Evolutionary conservation across 768 basidiomycete genomes (phyloP).

Genomic region (Trametes cinnabarina): DNA sequence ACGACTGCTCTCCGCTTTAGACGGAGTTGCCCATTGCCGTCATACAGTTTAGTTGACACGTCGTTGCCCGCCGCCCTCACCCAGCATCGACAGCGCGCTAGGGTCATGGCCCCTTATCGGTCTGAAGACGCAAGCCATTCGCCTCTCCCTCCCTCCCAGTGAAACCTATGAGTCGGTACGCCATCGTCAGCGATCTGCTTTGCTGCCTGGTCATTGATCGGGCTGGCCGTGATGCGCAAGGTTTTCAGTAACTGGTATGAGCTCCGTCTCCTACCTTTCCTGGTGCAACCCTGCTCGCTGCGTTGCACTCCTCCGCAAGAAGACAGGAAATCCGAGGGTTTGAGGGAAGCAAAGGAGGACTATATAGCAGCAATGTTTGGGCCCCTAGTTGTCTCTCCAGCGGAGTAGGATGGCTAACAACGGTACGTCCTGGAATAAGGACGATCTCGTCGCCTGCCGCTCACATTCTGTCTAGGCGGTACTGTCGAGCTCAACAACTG

Average conservation of each 20-base stretch:
- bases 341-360: conserved; percentile 5
- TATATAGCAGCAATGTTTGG: conserved; percentile 14
- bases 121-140: not conserved
- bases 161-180: conserved; percentile 6
- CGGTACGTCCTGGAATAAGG: not conserved
- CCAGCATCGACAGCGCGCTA: conserved; percentile 2
- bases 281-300: conserved; percentile 8
- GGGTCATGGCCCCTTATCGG: conserved; percentile 14
- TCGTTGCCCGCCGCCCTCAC: conserved; percentile 13
- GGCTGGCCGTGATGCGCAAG: conserved; percentile 19
- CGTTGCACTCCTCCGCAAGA: not conserved
- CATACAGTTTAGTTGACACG: conserved; percentile 7
- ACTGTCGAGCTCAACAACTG: conserved; percentile 41
- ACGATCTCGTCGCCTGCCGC: not conserved
- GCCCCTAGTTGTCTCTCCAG: not conserved
- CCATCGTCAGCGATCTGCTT: conserved; percentile 8
- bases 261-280: conserved; percentile 12
- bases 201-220: conserved; percentile 14
- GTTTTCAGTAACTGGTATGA: conserved; percentile 13
- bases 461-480: not conserved
- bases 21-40: conserved; percentile 2
- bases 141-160: not conserved
- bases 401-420: conserved; percentile 7
- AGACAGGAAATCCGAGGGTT: conserved; percentile 1
- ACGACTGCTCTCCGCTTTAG: conserved; percentile 8